Percentiles rank a stretch among this genome's conserved stretches.
Evolutionary conservation across 1,139 yeast species (phyloP).

Genomic region (Yamadazyma sp.): DNA sequence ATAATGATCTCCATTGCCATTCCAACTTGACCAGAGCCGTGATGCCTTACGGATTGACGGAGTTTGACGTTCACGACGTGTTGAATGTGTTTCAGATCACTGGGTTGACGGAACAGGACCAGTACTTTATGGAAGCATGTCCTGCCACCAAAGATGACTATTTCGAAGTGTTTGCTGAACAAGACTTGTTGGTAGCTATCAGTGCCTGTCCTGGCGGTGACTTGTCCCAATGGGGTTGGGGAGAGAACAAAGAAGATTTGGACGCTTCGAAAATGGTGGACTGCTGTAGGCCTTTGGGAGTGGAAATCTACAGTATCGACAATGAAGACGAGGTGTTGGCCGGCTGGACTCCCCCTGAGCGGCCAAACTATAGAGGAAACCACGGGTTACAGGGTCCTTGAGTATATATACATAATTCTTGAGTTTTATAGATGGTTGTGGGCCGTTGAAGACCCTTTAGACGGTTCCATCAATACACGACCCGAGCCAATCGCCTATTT

Average conservation of each 20-base stretch:
- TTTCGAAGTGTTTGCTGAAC: constrained; percentile 68
- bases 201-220: constrained; percentile 76
- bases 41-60: constrained; percentile 59
- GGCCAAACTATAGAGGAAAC: constrained; percentile 52
- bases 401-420: no score
- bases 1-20: constrained; percentile 67
- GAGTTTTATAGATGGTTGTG: no score
- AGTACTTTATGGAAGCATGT: constrained; percentile 69
- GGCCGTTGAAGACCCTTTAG: no score
- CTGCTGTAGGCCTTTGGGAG: constrained; percentile 63
- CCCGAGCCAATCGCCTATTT: constrained; percentile 49
- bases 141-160: constrained; percentile 60
- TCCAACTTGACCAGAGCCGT: constrained; percentile 62
- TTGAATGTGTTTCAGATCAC: constrained; percentile 70
- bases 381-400: constrained; percentile 44
- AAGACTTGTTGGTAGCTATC: constrained; percentile 62
- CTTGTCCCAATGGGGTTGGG: constrained; percentile 71
- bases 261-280: constrained; percentile 51
- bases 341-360: constrained; percentile 53
- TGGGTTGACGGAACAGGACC: constrained; percentile 63
- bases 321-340: constrained; percentile 42
- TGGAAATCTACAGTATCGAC: constrained; percentile 57
- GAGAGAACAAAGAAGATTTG: constrained; percentile 48
- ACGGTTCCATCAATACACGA: constrained; percentile 46
- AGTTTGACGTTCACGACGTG: constrained; percentile 68